These are phyloP conservation scores for Botryotinia calthae DNA, from an alignment of 2,329 filamentous ascomycete genomes.

Conservation along the genomic window DNA sequence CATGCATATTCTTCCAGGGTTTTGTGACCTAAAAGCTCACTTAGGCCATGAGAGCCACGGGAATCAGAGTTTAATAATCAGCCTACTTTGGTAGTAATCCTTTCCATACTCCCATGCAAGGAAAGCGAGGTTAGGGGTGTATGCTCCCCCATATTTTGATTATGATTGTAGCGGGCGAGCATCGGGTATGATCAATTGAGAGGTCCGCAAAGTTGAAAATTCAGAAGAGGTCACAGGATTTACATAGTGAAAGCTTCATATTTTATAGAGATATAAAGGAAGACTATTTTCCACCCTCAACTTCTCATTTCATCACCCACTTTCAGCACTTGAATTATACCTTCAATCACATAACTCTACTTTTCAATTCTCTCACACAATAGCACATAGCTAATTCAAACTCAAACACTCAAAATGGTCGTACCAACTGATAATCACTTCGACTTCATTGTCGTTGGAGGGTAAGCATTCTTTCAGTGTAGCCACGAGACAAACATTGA, in stretches of 20 bases:
- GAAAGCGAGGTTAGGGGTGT: background rate
- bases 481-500: no score
- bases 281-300: background rate
- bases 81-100: background rate
- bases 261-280: background rate
- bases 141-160: background rate
- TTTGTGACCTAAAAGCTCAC: background rate
- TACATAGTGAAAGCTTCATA: no score
- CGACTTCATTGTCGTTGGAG: no score
- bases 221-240: background rate
- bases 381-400: background rate
- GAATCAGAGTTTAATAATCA: background rate
- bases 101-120: background rate
- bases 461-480: no score
- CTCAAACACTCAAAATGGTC: background rate
- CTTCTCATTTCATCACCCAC: background rate
- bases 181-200: background rate
- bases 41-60: background rate
- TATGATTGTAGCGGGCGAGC: background rate
- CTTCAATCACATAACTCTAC: background rate
- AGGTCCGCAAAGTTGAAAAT: background rate
- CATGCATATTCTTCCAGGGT: background rate
- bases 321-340: background rate
- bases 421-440: background rate
- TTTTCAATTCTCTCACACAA: background rate